Evolutionary conservation across 2,329 filamentous ascomycete genomes (phyloP), one percentile per base, ranked within the genome.

Genomic region (Coniochaeta sp.): DNA sequence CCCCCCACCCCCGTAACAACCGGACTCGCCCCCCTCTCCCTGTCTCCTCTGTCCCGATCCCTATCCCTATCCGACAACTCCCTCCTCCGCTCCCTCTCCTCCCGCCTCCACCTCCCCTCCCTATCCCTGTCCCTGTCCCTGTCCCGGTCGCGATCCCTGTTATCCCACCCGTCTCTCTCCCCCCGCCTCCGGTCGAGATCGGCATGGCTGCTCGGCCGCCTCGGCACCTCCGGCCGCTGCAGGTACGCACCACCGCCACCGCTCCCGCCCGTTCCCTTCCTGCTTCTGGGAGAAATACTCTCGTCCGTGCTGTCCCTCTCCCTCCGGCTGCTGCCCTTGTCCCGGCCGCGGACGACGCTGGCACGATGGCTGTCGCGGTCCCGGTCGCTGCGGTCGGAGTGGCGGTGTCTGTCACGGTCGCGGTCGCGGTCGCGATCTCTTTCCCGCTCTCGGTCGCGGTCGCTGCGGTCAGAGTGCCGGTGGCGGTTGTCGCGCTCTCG

Each of bases 201-300:
- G 22, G 73, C 72, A 53, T 77, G 75, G 57, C 75, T 78, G 62
- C 75, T 77, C 3, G 75, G 73, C 42, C 76, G 65, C 46, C 73
- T 66, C 26, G 70, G 63, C 13, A 65, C 58, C 1, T 73, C 72
- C 1, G 72, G 67, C n/a, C 72, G 67, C 27, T 67, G 61, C 12
- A 69, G 58, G 55, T 72, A 68, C 24, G 14, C 67, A n/a, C n/a
- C n/a, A n/a, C n/a, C n/a, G 64, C 40, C 65, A 53, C 55, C 68
- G 61, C 51, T 53, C 12, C 56, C 55, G 28, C 63, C 62, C 8
- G 26, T 48, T 7, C 68, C 67, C 42, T 68, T 65, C 49, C 65
- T 58, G 31, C 57, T 54, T 18, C 59, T 56, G 1, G 60, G 52
- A 1, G 54, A 55, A 2, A 56, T 6, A 9, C 28, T 48, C 18